These are phyloP conservation scores for Aspergillus sp. DNA, from an alignment of 2,329 filamentous ascomycete genomes.

Conservation along the genomic window DNA sequence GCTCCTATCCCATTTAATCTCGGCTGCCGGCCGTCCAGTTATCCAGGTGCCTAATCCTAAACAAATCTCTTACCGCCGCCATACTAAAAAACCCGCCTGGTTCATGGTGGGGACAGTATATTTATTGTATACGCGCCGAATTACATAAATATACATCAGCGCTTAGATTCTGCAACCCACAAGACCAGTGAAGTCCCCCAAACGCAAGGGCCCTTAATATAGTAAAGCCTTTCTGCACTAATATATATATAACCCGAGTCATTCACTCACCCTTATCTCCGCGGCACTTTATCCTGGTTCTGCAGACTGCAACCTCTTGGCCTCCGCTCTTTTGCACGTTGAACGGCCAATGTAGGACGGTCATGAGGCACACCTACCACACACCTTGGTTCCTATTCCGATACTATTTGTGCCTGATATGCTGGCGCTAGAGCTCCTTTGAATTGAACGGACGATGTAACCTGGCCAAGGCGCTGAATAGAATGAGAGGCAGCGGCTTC, in stretches of 20 bases:
- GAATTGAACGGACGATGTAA: neutral
- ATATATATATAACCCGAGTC: neutral
- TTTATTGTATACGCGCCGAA: neutral
- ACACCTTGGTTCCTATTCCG: neutral
- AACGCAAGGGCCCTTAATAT: neutral
- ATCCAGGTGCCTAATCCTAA: neutral
- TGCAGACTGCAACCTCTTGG: neutral
- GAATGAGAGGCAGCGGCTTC: no score
- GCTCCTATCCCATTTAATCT: neutral
- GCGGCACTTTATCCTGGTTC: neutral
- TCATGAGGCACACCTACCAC: neutral
- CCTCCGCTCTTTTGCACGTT: neutral
- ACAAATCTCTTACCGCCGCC: neutral
- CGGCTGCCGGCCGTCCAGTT: neutral
- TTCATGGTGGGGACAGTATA: neutral
- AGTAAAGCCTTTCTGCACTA: neutral
- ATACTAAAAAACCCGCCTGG: neutral
- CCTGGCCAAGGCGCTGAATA: no score
- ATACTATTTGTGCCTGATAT: neutral
- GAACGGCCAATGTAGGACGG: neutral
- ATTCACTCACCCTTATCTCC: neutral
- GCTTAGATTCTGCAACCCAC: neutral
- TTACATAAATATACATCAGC: neutral
- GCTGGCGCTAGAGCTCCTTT: neutral
- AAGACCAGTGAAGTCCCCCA: neutral